phyloP scores from a whole-genome alignment of 2,329 filamentous ascomycete species.

The Zalaria sp. region DNA sequence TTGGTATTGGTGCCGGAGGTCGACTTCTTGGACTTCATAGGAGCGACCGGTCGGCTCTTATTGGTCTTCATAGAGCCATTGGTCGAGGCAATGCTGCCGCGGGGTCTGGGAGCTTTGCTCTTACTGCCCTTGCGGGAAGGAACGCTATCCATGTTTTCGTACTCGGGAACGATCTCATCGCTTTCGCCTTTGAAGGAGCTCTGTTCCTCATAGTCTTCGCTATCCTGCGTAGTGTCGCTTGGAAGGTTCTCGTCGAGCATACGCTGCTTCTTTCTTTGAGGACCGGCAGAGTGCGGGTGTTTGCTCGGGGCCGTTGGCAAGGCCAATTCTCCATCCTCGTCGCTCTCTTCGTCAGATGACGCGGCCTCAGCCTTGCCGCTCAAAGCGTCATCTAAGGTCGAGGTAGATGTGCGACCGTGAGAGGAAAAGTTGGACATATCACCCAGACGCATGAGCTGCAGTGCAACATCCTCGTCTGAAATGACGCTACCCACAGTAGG shows the following conservation, averaged over 20 bases:
- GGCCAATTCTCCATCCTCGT: constrained; percentile 57
- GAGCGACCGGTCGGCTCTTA: constrained; percentile 23
- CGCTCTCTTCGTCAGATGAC: constrained; percentile 54
- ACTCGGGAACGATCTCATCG: constrained; percentile 28
- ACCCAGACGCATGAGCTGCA: constrained; percentile 90
- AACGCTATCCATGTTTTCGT: constrained; percentile 8
- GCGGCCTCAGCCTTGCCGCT: constrained; percentile 77
- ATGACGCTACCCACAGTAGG: constrained; percentile 96
- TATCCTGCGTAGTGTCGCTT: constrained; percentile 45
- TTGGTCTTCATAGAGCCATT: constrained; percentile 21
- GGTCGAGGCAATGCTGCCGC: constrained; percentile 15
- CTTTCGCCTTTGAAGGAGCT: constrained; percentile 40
- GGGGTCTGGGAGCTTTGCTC: constrained; percentile 26
- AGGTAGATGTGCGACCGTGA: constrained; percentile 83
- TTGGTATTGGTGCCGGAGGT: constrained; percentile 26
- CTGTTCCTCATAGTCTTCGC: constrained; percentile 44
- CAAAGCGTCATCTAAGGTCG: constrained; percentile 83
- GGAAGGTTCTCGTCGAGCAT: constrained; percentile 36
- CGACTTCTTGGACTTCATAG: constrained; percentile 39
- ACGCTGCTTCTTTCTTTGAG: constrained; percentile 21
- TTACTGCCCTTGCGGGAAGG: constrained; percentile 22
- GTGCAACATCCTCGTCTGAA: constrained; percentile 93
- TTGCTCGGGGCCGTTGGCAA: constrained; percentile 15
- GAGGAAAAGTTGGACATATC: constrained; percentile 79
- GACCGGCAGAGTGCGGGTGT: constrained; percentile 12